Evolutionary conservation across 2,329 filamentous ascomycete genomes (phyloP).

Genomic region (Fusarium bulbicola): DNA sequence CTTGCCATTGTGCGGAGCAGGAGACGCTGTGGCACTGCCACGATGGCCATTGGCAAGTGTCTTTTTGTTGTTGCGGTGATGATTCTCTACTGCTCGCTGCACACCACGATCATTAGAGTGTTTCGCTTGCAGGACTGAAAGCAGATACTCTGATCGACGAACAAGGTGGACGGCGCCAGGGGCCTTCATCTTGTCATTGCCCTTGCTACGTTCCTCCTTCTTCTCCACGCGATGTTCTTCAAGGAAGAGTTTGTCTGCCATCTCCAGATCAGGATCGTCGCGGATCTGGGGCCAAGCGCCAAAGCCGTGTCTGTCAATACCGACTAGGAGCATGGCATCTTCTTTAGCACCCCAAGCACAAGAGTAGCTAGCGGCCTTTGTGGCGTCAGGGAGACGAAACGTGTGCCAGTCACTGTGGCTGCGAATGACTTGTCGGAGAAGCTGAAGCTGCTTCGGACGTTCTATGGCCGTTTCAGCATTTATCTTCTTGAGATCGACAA

Average conservation of each 20-base stretch:
- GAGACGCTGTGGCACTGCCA: constrained; percentile 74
- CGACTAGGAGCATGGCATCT: constrained; percentile 96
- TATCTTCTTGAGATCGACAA: constrained; percentile 89
- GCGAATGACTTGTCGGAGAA: constrained; percentile 79
- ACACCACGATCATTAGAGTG: constrained; percentile 80
- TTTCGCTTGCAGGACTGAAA: constrained; percentile 91
- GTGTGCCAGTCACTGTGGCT: constrained; percentile 74
- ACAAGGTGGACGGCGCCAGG: constrained; percentile 98
- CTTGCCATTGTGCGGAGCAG: constrained; percentile 63
- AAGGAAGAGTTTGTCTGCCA: constrained; percentile 91
- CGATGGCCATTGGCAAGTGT: constrained; percentile 68
- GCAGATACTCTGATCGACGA: constrained; percentile 90
- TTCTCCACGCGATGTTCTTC: constrained; percentile 99
- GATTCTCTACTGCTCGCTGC: constrained; percentile 86
- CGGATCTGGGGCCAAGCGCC: constrained; percentile 95
- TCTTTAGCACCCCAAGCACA: constrained; percentile 93
- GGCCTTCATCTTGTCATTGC: constrained; percentile 82
- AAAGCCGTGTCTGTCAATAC: constrained; percentile 92
- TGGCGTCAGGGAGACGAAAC: constrained; percentile 90
- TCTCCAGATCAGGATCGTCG: constrained; percentile 86
- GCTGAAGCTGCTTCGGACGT: constrained; percentile 85
- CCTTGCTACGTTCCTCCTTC: constrained; percentile 88
- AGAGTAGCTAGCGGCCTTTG: constrained; percentile 89
- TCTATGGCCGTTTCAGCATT: constrained; percentile 97
- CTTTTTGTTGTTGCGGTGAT: constrained; percentile 95